Percentiles rank a stretch among this genome's conserved stretches.
These are phyloP conservation scores for Solanum tacnaense DNA, from an alignment of 257 asterid species.

Conservation along the genomic window DNA sequence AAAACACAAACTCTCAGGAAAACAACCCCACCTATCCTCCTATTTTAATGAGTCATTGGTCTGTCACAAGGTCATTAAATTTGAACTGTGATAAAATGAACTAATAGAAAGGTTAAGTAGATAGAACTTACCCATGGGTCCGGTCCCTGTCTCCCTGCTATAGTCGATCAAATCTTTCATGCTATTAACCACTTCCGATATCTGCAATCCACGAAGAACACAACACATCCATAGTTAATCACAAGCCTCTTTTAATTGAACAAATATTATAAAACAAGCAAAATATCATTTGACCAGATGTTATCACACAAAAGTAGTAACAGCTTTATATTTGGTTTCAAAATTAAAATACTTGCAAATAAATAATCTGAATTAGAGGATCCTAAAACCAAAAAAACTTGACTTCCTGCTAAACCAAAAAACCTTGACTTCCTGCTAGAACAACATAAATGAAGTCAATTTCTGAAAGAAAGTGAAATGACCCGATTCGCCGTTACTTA, in stretches of 20 bases:
- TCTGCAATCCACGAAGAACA: constrained; percentile 23
- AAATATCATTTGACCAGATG: background rate
- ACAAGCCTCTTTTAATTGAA: background rate
- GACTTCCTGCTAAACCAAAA: background rate
- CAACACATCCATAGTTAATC: background rate
- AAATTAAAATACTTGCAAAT: background rate
- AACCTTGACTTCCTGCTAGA: background rate
- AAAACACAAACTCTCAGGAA: background rate
- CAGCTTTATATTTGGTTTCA: background rate
- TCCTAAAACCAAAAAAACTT: background rate
- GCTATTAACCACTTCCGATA: constrained; percentile 99
- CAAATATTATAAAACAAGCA: background rate
- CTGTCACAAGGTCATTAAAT: background rate
- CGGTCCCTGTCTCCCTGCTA: constrained; percentile 74
- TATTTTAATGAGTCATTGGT: background rate
- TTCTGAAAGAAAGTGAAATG: background rate
- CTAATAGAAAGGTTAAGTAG: background rate
- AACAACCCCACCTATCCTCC: background rate
- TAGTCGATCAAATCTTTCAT: constrained; percentile 98
- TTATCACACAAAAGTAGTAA: background rate
- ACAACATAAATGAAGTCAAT: background rate
- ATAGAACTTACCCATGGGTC: constrained; percentile 89
- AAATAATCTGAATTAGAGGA: background rate
- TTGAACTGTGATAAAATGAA: background rate
- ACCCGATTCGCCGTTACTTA: background rate